A percentile compares a stretch with the other conserved stretches of the same genome.
phyloP scores from a whole-genome alignment of 306 rosid genomes.

The Corylus heterophylla region DNA sequence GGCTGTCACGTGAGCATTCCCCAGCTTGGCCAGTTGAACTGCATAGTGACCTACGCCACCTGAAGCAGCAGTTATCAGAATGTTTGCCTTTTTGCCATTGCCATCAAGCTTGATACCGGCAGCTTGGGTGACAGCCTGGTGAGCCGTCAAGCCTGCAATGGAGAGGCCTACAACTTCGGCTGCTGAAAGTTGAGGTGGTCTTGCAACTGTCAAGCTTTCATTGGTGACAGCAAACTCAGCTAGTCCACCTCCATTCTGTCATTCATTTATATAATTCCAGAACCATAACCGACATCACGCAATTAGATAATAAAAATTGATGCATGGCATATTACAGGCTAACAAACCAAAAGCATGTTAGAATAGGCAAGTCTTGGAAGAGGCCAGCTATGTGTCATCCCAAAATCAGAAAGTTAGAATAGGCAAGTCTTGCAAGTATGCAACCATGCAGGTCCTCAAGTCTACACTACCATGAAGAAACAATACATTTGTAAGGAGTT shows the following conservation, averaged over 20 bases:
- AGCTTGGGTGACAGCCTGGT: constrained; percentile 52
- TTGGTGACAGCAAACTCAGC: constrained; percentile 61
- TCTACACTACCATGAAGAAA: neutral
- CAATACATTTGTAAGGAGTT: neutral
- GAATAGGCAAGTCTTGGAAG: neutral
- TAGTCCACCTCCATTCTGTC: constrained; percentile 73
- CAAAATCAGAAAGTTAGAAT: neutral
- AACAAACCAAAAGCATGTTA: neutral
- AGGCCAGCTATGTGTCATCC: neutral
- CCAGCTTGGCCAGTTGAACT: constrained; percentile 80
- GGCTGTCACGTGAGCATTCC: constrained; percentile 75
- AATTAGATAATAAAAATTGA: neutral
- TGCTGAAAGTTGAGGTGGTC: constrained; percentile 56
- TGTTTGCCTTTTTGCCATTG: constrained; percentile 43
- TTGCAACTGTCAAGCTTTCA: constrained; percentile 46
- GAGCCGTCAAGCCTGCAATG: constrained; percentile 70
- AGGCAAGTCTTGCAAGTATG: neutral
- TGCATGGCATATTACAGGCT: neutral
- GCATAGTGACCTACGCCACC: constrained; percentile 91
- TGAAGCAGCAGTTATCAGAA: constrained; percentile 81
- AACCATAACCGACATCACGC: neutral
- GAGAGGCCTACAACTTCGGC: constrained; percentile 59
- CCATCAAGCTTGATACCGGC: constrained; percentile 59
- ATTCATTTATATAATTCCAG: neutral
- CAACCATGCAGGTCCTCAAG: neutral